Base-by-base conservation (phyloP, 108 stramenopile species). In the Asterionellopsis glacialis region DNA sequence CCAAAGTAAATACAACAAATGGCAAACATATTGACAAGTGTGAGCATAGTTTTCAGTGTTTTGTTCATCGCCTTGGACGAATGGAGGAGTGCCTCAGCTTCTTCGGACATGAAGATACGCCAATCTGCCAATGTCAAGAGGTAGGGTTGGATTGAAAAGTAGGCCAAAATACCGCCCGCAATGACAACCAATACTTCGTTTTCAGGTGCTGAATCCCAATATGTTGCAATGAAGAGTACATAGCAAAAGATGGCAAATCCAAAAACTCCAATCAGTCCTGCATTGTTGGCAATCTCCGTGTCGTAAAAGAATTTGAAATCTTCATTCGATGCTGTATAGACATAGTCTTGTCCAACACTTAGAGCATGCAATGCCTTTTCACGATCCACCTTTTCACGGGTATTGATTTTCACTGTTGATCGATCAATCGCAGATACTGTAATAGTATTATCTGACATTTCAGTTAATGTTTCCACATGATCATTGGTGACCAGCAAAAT, bases 401-500 rank as follows among this genome's bases (percentile, higher is more conserved):
- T 68, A 50, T 83, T 83, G 33, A 87, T 60, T 45, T 68, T 59
- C 13, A 87, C 82, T 13, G 50, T 77, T 43, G 67, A 55, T 25
- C 85, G 74, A 44, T 87, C 82, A 55, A 83, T 77, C 3, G 85
- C 85, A 27, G 64, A 67, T 3, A 87, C 85, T 19, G 79, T 76
- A 15, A 87, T 71, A 48, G 71, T 83, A 51, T 87, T 81, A 52
- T 87, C 76, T 19, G 80, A 80, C 77, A 87, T 74, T 10, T 59
- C 44, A 62, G 58, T 87, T 26, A 87, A 53, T 9, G 70, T 69
- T 10, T 78, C 59, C 40, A 87, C 77, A 51, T 87, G 85, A 73
- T 87, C 85, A 62, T 87, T 87, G 15, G 85, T 87, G 3, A 87
- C 85, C 55, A 87, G 57, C 40, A 87, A 45, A 42, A 87, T 78